Evolutionary conservation across 1,139 yeast genomes (phyloP), one percentile per base, ranked within the genome.

Genomic region (Taphrina sp.): DNA sequence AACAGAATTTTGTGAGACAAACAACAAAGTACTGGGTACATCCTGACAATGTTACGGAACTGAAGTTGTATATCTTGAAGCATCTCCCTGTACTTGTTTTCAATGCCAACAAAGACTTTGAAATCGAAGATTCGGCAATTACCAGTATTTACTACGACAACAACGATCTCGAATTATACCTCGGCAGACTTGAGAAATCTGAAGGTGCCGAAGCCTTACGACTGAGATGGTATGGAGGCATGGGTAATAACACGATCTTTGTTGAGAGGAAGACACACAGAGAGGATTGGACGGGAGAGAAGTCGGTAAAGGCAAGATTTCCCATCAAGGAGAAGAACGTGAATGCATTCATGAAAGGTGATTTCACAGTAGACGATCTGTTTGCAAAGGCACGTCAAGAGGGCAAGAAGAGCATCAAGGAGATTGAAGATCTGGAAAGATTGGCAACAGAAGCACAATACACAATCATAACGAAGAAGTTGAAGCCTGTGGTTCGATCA

Each of bases 201-300:
- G 99, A 92, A 75, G 98, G 98, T 69, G 98, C 98, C 7, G 98
- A 92, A 72, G 98, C 98, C 20, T 89, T 92, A 64, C 83, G 98
- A 74, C 77, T 92, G 68, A 83, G 98, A 75, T 92, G 98, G 98
- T 92, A 92, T 69, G 98, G 98, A 67, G 96, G 96, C 56, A 90
- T 92, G 98, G 78, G 80, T 59, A 79, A 92, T 2, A 96, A 90
- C 64, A 87, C 86, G 54, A 88, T 92, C 58, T 92, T 92, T 64
- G 95, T 92, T 34, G 98, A 92, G 72, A 82, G 98, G 71, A 92
- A 92, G 71, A 92, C 98, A 12, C 98, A 92, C 69, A 81, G 98
- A 71, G 98, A 92, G 71, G 98, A 92, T 73, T 92, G 98, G 98
- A 92, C 98, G 2, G 98, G 98, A 65, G 98, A 92, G 71, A 90